Evolutionary conservation across 2,329 filamentous ascomycete species (phyloP).

Genomic region (Xylariales sp.): DNA sequence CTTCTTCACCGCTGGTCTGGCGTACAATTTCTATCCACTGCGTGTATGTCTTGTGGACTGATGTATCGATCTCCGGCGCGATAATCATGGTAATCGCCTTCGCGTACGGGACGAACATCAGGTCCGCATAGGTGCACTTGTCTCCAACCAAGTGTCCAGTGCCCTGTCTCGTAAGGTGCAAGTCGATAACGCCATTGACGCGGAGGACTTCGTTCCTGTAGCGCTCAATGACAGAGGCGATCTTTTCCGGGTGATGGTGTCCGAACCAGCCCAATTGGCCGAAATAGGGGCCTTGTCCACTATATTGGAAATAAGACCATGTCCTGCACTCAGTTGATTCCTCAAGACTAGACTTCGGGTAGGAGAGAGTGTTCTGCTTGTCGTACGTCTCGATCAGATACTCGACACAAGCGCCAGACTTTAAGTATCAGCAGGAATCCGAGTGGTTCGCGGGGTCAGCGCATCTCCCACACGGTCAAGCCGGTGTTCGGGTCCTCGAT

Average conservation of each 20-base stretch:
- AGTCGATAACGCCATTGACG: slow-evolving; percentile 39
- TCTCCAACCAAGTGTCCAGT: slow-evolving; percentile 16
- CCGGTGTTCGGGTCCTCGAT: slow-evolving; percentile 11
- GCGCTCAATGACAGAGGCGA: slow-evolving; percentile 36
- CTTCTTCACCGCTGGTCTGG: too few relatives aligned
- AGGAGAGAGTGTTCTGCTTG: slow-evolving; percentile 31
- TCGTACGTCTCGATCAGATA: slow-evolving; percentile 28
- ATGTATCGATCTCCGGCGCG: too few relatives aligned
- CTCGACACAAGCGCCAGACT: slow-evolving; percentile 8
- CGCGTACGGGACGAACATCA: slow-evolving; percentile 17
- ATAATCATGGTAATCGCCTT: too few relatives aligned
- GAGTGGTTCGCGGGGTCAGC: too few relatives aligned
- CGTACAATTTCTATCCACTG: too few relatives aligned
- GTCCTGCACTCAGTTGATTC: slow-evolving; percentile 35
- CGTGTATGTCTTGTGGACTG: too few relatives aligned
- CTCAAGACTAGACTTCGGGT: slow-evolving; percentile 23
- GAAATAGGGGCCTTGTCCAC: slow-evolving; percentile 44
- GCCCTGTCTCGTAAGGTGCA: slow-evolving; percentile 22
- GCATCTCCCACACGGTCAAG: slow-evolving; percentile 11
- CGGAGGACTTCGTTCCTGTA: slow-evolving; percentile 40
- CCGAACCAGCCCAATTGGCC: slow-evolving; percentile 41
- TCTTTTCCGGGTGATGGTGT: slow-evolving; percentile 34
- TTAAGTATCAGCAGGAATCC: too few relatives aligned
- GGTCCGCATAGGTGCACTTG: slow-evolving; percentile 16
- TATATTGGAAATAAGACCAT: slow-evolving; percentile 40